Evolutionary conservation across 768 basidiomycete species (phyloP).

Genomic region (Serendipita sp.): DNA sequence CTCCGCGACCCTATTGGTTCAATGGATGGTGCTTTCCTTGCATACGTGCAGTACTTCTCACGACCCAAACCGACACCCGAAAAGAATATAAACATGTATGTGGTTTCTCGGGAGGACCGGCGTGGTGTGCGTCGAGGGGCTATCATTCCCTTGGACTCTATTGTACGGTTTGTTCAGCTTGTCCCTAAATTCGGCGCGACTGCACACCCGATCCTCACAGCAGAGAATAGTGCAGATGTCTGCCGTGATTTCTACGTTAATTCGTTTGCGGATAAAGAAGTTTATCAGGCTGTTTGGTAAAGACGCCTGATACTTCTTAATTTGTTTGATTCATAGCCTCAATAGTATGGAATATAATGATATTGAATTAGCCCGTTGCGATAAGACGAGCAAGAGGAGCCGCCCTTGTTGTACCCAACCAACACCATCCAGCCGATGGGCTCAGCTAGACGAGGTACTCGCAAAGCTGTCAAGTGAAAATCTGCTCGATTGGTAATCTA

Average conservation of each 20-base stretch:
- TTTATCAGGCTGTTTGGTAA: too few species aligned
- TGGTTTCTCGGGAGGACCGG: background rate
- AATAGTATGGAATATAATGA: too few species aligned
- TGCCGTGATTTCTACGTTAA: background rate
- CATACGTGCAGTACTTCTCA: background rate
- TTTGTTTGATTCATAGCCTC: too few species aligned
- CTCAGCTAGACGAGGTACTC: too few species aligned
- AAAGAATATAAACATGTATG: background rate
- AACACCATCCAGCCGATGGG: too few species aligned
- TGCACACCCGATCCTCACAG: background rate
- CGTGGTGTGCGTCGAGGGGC: background rate
- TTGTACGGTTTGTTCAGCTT: background rate
- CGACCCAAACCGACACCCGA: background rate
- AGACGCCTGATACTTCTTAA: too few species aligned
- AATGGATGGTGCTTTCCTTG: too few species aligned
- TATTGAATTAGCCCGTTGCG: too few species aligned
- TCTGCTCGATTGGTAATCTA: too few species aligned
- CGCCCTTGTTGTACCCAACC: too few species aligned
- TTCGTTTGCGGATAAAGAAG: background rate
- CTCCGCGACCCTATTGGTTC: background rate
- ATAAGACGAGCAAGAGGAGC: too few species aligned
- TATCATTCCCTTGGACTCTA: background rate
- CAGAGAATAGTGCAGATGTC: background rate
- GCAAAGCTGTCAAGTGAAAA: too few species aligned
- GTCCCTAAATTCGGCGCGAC: background rate